These are phyloP conservation scores for Sextonia rubra DNA, from an alignment of 164 flowering plant genomes.

Conservation along the genomic window DNA sequence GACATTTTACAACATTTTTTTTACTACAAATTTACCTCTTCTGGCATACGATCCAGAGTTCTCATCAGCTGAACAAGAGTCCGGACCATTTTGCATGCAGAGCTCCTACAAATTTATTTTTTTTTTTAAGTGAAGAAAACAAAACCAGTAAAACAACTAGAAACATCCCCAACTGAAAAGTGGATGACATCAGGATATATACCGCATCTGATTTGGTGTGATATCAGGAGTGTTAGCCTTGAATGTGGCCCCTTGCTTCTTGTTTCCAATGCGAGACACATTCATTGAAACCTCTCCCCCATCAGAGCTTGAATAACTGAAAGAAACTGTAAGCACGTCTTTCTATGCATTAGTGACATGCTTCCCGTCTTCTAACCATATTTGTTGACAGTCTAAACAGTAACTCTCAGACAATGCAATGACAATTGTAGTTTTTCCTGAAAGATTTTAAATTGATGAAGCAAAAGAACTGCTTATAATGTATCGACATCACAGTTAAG, in stretches of 20 bases:
- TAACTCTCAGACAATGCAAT: too few relatives aligned
- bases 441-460: too few relatives aligned
- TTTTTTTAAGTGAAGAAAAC: background rate
- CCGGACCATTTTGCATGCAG: constrained; percentile 95
- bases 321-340: constrained; percentile 63
- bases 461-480: too few relatives aligned
- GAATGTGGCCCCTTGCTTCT: constrained; percentile 73
- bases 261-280: constrained; percentile 68
- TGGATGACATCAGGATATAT: background rate
- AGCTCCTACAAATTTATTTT: constrained; percentile 49
- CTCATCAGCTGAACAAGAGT: constrained; percentile 92
- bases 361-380: too few relatives aligned
- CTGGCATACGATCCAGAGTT: constrained; percentile 92
- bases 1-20: too few relatives aligned
- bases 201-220: constrained; percentile 93
- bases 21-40: constrained; percentile 45
- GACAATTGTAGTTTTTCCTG: too few relatives aligned
- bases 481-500: too few relatives aligned
- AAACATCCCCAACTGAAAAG: background rate
- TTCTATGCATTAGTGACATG: background rate
- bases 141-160: background rate
- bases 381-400: too few relatives aligned
- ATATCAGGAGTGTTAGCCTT: constrained; percentile 61
- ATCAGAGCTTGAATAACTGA: constrained; percentile 69
- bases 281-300: constrained; percentile 80